Evolutionary conservation across 345 rosid genomes (phyloP).

Genomic region (Brassica rapa): DNA sequence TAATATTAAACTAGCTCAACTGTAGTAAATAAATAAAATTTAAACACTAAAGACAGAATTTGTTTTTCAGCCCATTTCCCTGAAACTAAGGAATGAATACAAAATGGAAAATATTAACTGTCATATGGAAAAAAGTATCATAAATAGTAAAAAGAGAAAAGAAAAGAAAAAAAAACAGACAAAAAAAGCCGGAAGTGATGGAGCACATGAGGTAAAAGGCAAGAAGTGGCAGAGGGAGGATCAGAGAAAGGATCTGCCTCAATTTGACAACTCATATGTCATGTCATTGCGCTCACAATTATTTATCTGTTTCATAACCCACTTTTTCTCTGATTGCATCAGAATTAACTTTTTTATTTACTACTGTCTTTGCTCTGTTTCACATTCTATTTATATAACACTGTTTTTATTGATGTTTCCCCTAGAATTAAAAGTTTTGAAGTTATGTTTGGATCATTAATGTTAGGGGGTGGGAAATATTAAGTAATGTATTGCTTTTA

Average conservation of each 20-base stretch:
- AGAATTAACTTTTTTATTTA: conserved; percentile 23
- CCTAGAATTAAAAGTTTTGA: too few relatives aligned
- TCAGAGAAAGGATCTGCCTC: conserved; percentile 43
- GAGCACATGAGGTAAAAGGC: conserved; percentile 42
- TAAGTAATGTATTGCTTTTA: neutral
- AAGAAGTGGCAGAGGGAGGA: conserved; percentile 41
- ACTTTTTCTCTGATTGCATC: conserved; percentile 15
- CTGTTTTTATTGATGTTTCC: neutral
- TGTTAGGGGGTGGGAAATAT: neutral
- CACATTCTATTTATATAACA: neutral
- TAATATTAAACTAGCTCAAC: neutral
- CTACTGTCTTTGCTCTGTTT: conserved; percentile 32
- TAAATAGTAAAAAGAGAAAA: neutral
- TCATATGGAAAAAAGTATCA: neutral
- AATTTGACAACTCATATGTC: conserved; percentile 43
- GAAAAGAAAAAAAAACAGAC: neutral
- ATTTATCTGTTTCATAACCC: neutral
- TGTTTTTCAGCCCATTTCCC: neutral
- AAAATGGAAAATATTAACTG: neutral
- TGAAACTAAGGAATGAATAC: conserved; percentile 2
- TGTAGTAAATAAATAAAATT: neutral
- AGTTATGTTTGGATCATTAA: neutral
- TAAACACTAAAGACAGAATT: conserved; percentile 6
- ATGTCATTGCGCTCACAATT: conserved; percentile 26
- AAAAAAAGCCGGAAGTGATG: conserved; percentile 15